Evolutionary conservation across 2,329 filamentous ascomycete species (phyloP), one percentile per base, ranked within the genome.

Genomic region (Nothomitra cinnamomea): DNA sequence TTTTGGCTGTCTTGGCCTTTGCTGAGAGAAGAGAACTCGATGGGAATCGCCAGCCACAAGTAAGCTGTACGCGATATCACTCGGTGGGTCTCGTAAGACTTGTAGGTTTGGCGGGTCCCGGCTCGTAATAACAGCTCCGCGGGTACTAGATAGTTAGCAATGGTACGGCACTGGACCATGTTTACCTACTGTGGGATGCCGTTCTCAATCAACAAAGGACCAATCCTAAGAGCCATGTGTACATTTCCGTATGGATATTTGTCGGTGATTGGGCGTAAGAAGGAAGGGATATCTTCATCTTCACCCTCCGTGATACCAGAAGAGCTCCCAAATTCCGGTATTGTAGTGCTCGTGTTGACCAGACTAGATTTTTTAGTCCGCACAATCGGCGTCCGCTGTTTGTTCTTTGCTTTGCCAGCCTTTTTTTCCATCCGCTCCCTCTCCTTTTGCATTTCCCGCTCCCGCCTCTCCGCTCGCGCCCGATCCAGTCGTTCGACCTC

Each of bases 201-300:
- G 56, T 69, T 70, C 58, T 70, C 66, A 38, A 71, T 65, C 2
- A 70, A 55, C 22, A 71, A 40, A 3, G 68, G 67, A 0, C 69
- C 69, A 28, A 71, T 53, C 0, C 67, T 62, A 5, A 71, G 59
- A 8, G 64, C 65, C 66, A 70, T 69, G 43, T 69, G 68, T 2
- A 69, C 64, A 52, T 69, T 67, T 1, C 64, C 65, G 53, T 64
- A 69, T 0, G 67, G 68, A 56, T 68, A 62, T 43, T 63, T 61
- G 22, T 66, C 60, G 1, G 61, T 58, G 35, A 62, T 60, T 7
- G 57, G 58, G 25, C 61, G 60, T 5, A 67, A 60, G 41, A 62
- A 67, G 1, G 60, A 32, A 0, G 67, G 66, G 10, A 69, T 53
- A 38, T 63, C 56, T 12, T 53, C 54, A 38, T 64, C 59, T 2